These are phyloP conservation scores for Aureobasidium sp. DNA, from an alignment of 2,329 filamentous ascomycete genomes.

Conservation along the genomic window DNA sequence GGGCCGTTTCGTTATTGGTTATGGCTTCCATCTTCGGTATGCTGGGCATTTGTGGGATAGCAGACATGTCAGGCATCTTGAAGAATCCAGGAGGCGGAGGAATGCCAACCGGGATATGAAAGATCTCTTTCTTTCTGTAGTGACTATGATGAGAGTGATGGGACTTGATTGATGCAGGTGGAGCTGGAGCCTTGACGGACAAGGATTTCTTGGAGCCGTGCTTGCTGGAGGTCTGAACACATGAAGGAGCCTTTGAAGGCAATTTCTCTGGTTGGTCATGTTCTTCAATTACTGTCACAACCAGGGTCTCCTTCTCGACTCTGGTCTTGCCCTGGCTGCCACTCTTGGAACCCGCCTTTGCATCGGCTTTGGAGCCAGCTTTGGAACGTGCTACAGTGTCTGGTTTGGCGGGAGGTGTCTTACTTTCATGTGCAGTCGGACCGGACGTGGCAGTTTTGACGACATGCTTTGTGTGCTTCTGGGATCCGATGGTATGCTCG, in stretches of 20 bases:
- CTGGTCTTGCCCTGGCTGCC: background rate
- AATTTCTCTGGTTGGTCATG: background rate
- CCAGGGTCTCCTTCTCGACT: background rate
- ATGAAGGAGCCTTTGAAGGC: background rate
- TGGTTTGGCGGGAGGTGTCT: background rate
- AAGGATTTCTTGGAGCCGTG: background rate
- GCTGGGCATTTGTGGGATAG: background rate
- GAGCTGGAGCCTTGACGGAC: background rate
- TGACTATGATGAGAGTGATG: background rate
- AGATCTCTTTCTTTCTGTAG: background rate
- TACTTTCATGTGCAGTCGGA: background rate
- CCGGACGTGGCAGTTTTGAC: background rate
- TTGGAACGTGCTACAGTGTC: background rate
- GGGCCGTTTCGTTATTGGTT: background rate
- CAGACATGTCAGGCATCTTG: background rate
- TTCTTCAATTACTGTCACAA: slow-evolving; percentile 5
- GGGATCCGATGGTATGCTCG: background rate
- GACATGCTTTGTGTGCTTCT: background rate
- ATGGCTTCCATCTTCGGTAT: background rate
- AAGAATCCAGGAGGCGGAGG: background rate
- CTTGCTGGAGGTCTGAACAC: background rate
- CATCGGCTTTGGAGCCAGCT: background rate
- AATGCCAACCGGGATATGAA: background rate
- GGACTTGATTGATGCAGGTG: background rate
- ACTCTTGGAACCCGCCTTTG: background rate